Conservation (phyloP, 768 basidiomycete species). For the Lactifluus volemus region DNA sequence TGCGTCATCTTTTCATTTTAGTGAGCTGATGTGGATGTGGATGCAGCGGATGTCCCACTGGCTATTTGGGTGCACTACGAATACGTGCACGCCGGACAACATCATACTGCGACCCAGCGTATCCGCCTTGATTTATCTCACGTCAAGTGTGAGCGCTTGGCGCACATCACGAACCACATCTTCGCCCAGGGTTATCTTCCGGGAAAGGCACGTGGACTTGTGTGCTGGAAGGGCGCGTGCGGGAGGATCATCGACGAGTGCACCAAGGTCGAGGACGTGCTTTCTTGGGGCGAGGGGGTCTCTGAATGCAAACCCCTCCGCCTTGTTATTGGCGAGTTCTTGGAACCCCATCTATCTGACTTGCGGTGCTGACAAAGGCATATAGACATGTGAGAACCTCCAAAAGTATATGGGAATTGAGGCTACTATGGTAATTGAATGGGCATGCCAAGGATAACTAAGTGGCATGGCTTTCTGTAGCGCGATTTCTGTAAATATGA, state of each 20-base stretch:
- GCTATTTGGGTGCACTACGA: slow-evolving; percentile 39
- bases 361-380: not conserved
- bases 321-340: slow-evolving; percentile 30
- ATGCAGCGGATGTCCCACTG: slow-evolving; percentile 33
- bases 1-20: not conserved
- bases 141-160: slow-evolving; percentile 31
- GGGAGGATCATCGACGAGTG: slow-evolving; percentile 30
- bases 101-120: slow-evolving; percentile 34
- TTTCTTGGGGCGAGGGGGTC: slow-evolving; percentile 27
- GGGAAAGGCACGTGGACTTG: slow-evolving; percentile 29
- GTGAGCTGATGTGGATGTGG: not conserved
- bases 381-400: not conserved
- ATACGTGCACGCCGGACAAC: slow-evolving; percentile 28
- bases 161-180: slow-evolving; percentile 40
- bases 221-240: slow-evolving; percentile 35
- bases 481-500: not conserved
- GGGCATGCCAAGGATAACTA: too few species aligned
- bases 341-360: not conserved
- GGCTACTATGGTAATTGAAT: too few species aligned
- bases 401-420: not conserved
- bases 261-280: slow-evolving; percentile 22
- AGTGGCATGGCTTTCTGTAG: not conserved
- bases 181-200: slow-evolving; percentile 34
- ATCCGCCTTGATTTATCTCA: slow-evolving; percentile 31
- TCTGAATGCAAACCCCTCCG: slow-evolving; percentile 31